Evolutionary conservation across 208 protist genomes (phyloP), one percentile per base, ranked within the genome.

Genomic region (Acanthamoeba lenticulata): DNA sequence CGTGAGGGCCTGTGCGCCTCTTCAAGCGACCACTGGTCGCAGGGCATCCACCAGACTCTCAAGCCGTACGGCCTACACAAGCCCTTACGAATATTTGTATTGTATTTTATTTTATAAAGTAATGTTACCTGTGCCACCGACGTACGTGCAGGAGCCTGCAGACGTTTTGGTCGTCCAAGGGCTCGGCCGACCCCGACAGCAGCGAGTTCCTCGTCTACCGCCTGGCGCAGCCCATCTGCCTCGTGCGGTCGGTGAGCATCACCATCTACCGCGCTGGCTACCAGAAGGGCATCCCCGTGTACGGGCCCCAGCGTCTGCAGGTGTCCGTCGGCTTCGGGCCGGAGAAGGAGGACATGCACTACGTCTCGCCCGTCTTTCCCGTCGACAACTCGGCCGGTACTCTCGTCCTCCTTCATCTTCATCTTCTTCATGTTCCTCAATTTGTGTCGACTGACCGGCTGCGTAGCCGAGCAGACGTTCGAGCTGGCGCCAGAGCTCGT

Each of bases 111-210:
- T 15, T 49, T 60, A 24, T 24, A 2, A 60, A 65, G 27, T n/a
- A n/a, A 32, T n/a, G 15, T n/a, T 32, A 55, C 47, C 21, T 19
- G 21, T 19, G 47, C 11, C 11, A 19, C 0, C 9, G 1, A 55
- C 77, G 27, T 52, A 7, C 5, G 13, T 60, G 19, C 29, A 49
- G 38, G 38, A 88, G 44, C 29, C 42, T 60, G 44, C 79, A 38
- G 32, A 88, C 79, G 44, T 88, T 88, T 60, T 88, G 79, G 79
- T 88, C 79, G 6, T 88, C 79, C 6, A 88, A 49, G 47, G 79
- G 79, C 2, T 88, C 79, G 13, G 38, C 79, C 17, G 38, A 88
- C 24, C 21, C n/a, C 5, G 29, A 88, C 19, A 88, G 79, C 79
- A 88, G 45, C 45, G 79, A 88, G 27, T 88, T 60, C 24, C 79